A percentile compares a stretch with the other conserved stretches of the same genome.
Conservation (phyloP, 352 stramenopile species). For the Globisporangium acanthophoron region DNA sequence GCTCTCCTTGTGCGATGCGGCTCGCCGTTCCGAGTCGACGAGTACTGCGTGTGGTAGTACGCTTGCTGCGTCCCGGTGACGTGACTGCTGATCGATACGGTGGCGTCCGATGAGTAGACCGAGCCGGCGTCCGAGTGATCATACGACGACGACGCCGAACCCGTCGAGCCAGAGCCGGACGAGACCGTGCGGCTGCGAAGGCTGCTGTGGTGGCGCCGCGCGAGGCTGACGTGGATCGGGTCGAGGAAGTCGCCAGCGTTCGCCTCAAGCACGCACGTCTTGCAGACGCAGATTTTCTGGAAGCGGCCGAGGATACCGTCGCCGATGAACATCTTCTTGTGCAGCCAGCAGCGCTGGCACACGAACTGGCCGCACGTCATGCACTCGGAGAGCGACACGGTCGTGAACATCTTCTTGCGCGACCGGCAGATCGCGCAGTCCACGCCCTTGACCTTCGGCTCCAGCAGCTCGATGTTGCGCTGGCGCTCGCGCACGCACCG, state of each 20-base stretch:
- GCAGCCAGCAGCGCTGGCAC: conserved; percentile 37
- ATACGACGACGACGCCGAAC: conserved; percentile 6
- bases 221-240: conserved; percentile 14
- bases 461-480: conserved; percentile 26
- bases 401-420: conserved; percentile 29
- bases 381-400: conserved; percentile 27
- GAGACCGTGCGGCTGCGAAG: not conserved
- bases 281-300: conserved; percentile 34
- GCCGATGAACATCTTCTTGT: conserved; percentile 42
- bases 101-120: conserved; percentile 6
- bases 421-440: conserved; percentile 31
- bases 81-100: not conserved
- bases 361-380: conserved; percentile 36
- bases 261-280: conserved; percentile 29
- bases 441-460: conserved; percentile 5
- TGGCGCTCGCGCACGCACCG: conserved; percentile 39
- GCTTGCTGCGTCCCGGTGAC: conserved; percentile 5
- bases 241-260: conserved; percentile 24
- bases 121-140: conserved; percentile 7
- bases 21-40: not conserved
- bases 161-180: not conserved
- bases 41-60: conserved; percentile 12
- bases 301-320: conserved; percentile 41
- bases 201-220: conserved; percentile 9
- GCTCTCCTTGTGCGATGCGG: not conserved